phyloP scores from a whole-genome alignment of 1,284 basidiomycete species.

The Cerioporus squamosus region DNA sequence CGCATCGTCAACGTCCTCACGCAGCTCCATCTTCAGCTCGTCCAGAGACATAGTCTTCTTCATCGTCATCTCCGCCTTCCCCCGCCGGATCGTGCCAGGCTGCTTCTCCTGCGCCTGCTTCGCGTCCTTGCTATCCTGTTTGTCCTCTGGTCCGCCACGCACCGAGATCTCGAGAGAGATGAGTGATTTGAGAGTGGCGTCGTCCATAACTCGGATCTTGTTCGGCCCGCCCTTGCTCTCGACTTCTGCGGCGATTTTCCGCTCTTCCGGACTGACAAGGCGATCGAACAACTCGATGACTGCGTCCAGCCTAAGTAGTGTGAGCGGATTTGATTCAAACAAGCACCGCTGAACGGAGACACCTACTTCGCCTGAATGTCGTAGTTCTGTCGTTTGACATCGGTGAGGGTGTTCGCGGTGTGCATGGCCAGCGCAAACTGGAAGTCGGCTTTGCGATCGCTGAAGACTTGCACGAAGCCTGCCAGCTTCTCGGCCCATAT shows the following conservation, averaged over 20 bases:
- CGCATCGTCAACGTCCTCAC: constrained; percentile 24
- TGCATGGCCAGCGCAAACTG: constrained; percentile 38
- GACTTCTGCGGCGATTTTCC: constrained; percentile 34
- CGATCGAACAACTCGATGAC: constrained; percentile 3
- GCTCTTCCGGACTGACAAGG: constrained; percentile 4
- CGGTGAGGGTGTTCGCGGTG: constrained; percentile 37
- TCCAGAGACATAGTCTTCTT: constrained; percentile 1
- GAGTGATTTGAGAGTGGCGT: constrained; percentile 22
- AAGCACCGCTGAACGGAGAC: background rate
- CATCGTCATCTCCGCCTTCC: background rate
- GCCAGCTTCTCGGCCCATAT: constrained; percentile 42
- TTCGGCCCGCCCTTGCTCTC: constrained; percentile 21
- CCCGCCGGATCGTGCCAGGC: background rate
- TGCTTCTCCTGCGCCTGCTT: background rate
- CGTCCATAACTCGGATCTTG: constrained; percentile 11
- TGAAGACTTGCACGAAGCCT: constrained; percentile 37
- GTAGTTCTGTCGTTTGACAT: constrained; percentile 36
- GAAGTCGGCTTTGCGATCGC: constrained; percentile 37
- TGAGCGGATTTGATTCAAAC: constrained; percentile 14
- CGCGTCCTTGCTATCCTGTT: background rate
- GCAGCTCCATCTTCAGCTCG: constrained; percentile 23
- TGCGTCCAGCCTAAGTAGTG: constrained; percentile 15
- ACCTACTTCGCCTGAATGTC: constrained; percentile 28
- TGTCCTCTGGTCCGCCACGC: background rate
- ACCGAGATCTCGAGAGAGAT: background rate